phyloP scores from a whole-genome alignment of 192 early-diverging fungal species.

The Coemansia asiatica region DNA sequence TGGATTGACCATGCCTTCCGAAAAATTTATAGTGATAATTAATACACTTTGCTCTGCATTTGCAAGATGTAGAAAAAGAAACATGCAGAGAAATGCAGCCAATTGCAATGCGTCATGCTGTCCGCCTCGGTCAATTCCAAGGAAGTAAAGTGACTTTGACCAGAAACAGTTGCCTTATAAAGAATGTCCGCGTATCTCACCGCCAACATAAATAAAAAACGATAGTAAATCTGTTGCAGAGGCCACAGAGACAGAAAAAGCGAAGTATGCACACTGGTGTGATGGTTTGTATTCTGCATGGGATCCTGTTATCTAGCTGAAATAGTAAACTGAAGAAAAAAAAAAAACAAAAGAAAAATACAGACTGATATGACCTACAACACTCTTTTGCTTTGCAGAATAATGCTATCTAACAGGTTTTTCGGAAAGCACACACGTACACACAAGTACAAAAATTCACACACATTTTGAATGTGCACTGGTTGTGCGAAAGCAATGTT shows the following conservation, averaged over 20 bases:
- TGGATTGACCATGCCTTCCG: conserved; percentile 1
- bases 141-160: background rate
- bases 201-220: background rate
- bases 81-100: background rate
- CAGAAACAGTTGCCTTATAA: background rate
- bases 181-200: background rate
- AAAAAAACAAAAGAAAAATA: too few species aligned
- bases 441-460: background rate
- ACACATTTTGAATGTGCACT: background rate
- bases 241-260: too few species aligned
- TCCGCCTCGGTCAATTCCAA: background rate
- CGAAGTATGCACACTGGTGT: too few species aligned
- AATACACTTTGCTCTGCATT: background rate
- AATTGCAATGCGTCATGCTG: background rate
- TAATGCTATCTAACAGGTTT: too few species aligned
- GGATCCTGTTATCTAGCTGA: too few species aligned
- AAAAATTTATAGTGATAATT: background rate
- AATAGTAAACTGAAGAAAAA: too few species aligned
- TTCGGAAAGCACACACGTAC: background rate
- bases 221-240: too few species aligned
- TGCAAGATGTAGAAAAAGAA: background rate
- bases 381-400: background rate
- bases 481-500: background rate
- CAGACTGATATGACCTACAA: too few species aligned
- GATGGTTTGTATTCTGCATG: too few species aligned